Evolutionary conservation across 108 stramenopile species (phyloP).

Genomic region (Cylindrotheca closterium): DNA sequence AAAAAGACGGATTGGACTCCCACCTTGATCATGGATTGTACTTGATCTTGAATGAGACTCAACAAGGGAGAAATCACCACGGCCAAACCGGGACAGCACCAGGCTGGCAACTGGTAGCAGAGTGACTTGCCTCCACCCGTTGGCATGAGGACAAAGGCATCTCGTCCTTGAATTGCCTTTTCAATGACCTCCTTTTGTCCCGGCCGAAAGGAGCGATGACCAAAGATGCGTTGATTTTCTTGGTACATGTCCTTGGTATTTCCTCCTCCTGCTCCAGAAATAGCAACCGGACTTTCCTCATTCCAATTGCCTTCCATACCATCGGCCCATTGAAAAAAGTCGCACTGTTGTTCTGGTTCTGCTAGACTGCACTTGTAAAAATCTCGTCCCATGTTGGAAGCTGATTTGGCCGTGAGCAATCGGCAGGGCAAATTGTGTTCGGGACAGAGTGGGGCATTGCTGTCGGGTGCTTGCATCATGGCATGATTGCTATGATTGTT

Average conservation of each 20-base stretch:
- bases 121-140: conserved; percentile 94
- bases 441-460: conserved; percentile 54
- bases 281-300: conserved; percentile 2
- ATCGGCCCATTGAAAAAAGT: conserved; percentile 91
- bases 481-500: background rate
- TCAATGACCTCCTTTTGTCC: conserved; percentile 92
- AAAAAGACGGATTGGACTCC: conserved; percentile 86
- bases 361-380: conserved; percentile 87
- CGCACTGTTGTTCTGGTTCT: conserved; percentile 62
- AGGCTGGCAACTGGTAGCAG: conserved; percentile 97
- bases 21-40: conserved; percentile 76
- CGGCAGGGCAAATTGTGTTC: conserved; percentile 75
- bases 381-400: conserved; percentile 67
- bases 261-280: background rate
- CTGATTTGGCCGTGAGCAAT: conserved; percentile 58
- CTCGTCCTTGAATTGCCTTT: conserved; percentile 85
- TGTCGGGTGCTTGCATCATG: background rate
- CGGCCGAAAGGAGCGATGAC: conserved; percentile 84
- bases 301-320: conserved; percentile 40
- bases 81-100: conserved; percentile 89
- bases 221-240: conserved; percentile 83
- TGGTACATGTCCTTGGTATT: conserved; percentile 40
- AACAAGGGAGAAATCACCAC: conserved; percentile 97
- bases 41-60: conserved; percentile 98
- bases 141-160: conserved; percentile 98